phyloP scores from a whole-genome alignment of 176 grass and related monocot genomes.

The Sorghum bicolor region Sorghum_bicolor_NCBIv3 NC_012870.2:21123501-21124000 shows the following conservation, averaged over 20 bases:
- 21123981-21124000: not conserved
- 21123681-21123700: conserved; percentile 60
- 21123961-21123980: not conserved
- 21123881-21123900: not conserved
- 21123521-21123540: conserved; percentile 21
- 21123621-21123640: conserved; percentile 3
- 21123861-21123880: conserved; percentile 19
- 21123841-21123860: conserved; percentile 61
- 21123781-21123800: conserved; percentile 77
- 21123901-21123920: conserved; percentile 17
- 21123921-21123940: not conserved
- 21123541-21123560: not conserved
- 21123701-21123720: conserved; percentile 78
- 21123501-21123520: not conserved
- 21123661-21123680: conserved; percentile 24
- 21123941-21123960: not conserved
- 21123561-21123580: not conserved
- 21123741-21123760: conserved; percentile 84
- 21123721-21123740: conserved; percentile 79
- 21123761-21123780: conserved; percentile 92
- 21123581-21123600: not conserved
- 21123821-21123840: conserved; percentile 69
- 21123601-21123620: not conserved
- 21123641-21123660: not conserved
- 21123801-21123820: conserved; percentile 91